Evolutionary conservation across 805 yeast genomes (phyloP).

Genomic region (Candida hungchunana): DNA sequence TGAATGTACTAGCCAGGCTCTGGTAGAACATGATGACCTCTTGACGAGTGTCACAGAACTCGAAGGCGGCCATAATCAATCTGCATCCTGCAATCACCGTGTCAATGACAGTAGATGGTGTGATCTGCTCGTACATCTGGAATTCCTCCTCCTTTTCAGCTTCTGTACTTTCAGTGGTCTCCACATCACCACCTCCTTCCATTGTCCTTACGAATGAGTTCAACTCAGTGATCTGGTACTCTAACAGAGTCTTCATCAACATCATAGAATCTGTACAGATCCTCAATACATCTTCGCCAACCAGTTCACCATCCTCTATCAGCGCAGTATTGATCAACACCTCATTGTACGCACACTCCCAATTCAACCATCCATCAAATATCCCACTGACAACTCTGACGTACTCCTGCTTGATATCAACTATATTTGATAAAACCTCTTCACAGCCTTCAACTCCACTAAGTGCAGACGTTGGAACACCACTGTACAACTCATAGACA

Average conservation of each 20-base stretch:
- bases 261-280: slow-evolving; percentile 5
- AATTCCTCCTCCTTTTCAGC: slow-evolving; percentile 17
- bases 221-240: slow-evolving; percentile 19
- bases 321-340: slow-evolving; percentile 19
- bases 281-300: background rate
- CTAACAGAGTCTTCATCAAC: slow-evolving; percentile 11
- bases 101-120: slow-evolving; percentile 22
- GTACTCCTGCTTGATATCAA: slow-evolving; percentile 17
- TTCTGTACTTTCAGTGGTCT: slow-evolving; percentile 11
- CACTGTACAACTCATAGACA: slow-evolving; percentile 49
- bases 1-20: slow-evolving; percentile 1
- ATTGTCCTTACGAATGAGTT: slow-evolving; percentile 17
- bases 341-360: slow-evolving; percentile 27
- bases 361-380: slow-evolving; percentile 22
- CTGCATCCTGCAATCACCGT: slow-evolving; percentile 12
- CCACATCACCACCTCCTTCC: slow-evolving; percentile 14
- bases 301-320: slow-evolving; percentile 8
- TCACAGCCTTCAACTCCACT: slow-evolving; percentile 28
- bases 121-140: slow-evolving; percentile 24
- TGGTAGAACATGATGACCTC: slow-evolving; percentile 11
- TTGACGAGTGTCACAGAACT: slow-evolving; percentile 13
- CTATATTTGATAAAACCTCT: slow-evolving; percentile 3
- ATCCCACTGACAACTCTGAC: slow-evolving; percentile 4
- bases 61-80: slow-evolving; percentile 13
- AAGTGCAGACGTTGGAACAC: slow-evolving; percentile 34